Evolutionary conservation across 2,329 filamentous ascomycete species (phyloP), one percentile per base, ranked within the genome.

Genomic region (Fusarium coicis): DNA sequence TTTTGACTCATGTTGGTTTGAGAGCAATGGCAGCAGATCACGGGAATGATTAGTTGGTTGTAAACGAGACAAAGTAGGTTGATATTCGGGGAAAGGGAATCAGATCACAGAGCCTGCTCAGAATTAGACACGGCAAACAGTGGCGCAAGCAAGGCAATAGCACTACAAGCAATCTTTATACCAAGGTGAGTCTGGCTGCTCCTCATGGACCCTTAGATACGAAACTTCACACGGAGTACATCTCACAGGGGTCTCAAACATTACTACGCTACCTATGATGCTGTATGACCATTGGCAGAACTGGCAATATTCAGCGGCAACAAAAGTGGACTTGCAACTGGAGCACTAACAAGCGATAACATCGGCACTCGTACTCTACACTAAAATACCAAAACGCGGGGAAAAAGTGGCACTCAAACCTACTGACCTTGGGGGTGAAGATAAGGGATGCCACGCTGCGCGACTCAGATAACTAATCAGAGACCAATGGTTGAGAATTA

Each of bases 41-140:
- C 37, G 23, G 15, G n/a, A 30, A 23, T 23, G 28, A 18, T 7
- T 18, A 30, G 4, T 18, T 26, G 12, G 16, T 55, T 12, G 28
- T 23, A 8, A 32, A 43, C 2, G 26, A 26, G 9, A 30, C 21
- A 55, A 43, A 32, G 11, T 11, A 43, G 12, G 10, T 26, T 43
- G 3, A 7, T 16, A 11, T 23, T 2, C 7, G 7, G 11, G 36
- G 23, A 2, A 14, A 18, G 1, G 4, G 3, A 44, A 32, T 4
- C 10, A 10, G 34, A 44, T 8, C 9, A 56, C 11, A 19, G 5
- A 15, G 37, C 10, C 30, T 21, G 9, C 9, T 12, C 3, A 21
- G 19, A 44, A 32, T 23, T 44, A 8, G 18, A 34, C 11, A 56
- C 16, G 9, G 28, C 39, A 12, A 46, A 46, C 18, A 46, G 39